Conservation (phyloP, 176 grass and related monocot genomes). For the Aegilops longissima region DNA sequence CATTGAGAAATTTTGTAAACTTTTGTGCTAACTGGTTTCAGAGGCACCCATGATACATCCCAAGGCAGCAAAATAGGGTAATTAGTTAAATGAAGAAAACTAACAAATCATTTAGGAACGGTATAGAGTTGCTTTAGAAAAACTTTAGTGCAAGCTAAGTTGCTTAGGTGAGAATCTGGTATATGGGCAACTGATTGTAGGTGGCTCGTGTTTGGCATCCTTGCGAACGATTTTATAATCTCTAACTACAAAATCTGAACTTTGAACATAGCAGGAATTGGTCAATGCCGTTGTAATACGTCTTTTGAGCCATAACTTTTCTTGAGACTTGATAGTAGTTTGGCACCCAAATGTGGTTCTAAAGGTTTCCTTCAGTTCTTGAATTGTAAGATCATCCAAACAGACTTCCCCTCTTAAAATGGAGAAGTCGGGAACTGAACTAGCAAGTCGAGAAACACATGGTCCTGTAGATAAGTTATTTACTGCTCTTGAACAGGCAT, state of each 20-base stretch:
- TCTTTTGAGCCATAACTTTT: conserved; percentile 98
- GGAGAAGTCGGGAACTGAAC: conserved; percentile 81
- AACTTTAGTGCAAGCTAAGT: background rate
- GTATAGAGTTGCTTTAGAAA: no score
- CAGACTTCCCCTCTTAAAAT: conserved; percentile 73
- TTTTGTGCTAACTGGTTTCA: no score
- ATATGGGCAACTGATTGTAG: background rate
- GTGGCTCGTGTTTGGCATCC: conserved; percentile 30
- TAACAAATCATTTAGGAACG: no score
- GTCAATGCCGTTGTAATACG: conserved; percentile 58
- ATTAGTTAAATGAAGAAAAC: no score
- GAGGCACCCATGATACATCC: no score
- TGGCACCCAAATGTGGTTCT: conserved; percentile 80
- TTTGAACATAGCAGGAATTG: conserved; percentile 86
- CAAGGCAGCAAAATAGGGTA: no score
- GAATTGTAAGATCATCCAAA: conserved; percentile 82
- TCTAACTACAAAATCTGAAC: conserved; percentile 67
- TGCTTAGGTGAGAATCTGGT: background rate
- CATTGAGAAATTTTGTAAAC: background rate
- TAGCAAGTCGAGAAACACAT: conserved; percentile 57
- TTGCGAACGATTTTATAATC: conserved; percentile 60
- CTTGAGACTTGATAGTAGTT: conserved; percentile 67
- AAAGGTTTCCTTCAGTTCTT: conserved; percentile 89
- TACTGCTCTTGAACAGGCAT: conserved; percentile 18
- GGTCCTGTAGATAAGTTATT: conserved; percentile 41